A percentile compares a stretch with the other conserved stretches of the same genome.
Evolutionary conservation across 2,329 filamentous ascomycete genomes (phyloP).

Genomic region (Acarospora socialis): DNA sequence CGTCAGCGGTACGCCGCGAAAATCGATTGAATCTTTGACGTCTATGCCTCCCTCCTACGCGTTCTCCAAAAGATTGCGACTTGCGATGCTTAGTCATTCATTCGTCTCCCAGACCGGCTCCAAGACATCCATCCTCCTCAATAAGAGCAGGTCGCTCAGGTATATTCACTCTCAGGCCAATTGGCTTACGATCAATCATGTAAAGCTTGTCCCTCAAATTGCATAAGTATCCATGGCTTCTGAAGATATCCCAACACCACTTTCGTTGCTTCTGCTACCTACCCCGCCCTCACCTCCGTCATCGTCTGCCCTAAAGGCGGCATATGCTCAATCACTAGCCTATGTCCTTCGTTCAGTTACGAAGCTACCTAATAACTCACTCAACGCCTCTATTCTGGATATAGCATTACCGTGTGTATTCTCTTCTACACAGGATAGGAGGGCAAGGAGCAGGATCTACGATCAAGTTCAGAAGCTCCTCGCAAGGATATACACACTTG

Average conservation of each 20-base stretch:
- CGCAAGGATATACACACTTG: conserved; percentile 62
- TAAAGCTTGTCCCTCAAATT: no score
- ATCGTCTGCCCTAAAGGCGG: conserved; percentile 38
- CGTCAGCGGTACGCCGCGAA: no score
- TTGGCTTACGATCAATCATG: no score
- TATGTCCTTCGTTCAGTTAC: conserved; percentile 39
- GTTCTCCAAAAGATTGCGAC: no score
- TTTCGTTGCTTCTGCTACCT: conserved; percentile 48
- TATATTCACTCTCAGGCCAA: no score
- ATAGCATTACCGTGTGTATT: conserved; percentile 51
- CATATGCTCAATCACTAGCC: conserved; percentile 46
- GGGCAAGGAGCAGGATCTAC: conserved; percentile 47
- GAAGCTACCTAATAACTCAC: conserved; percentile 9
- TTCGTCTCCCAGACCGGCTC: no score
- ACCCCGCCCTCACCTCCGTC: conserved; percentile 44
- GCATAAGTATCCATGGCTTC: neutral
- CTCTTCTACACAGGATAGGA: conserved; percentile 37
- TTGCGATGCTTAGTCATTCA: no score
- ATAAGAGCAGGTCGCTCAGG: no score
- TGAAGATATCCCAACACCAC: neutral
- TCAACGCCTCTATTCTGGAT: conserved; percentile 32
- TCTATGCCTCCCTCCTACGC: no score
- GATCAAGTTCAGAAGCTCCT: conserved; percentile 56
- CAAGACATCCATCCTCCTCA: no score
- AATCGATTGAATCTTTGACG: no score